Evolutionary conservation across 1,284 basidiomycete species (phyloP), one percentile per base, ranked within the genome.

Genomic region (Malassezia arunalokei): DNA sequence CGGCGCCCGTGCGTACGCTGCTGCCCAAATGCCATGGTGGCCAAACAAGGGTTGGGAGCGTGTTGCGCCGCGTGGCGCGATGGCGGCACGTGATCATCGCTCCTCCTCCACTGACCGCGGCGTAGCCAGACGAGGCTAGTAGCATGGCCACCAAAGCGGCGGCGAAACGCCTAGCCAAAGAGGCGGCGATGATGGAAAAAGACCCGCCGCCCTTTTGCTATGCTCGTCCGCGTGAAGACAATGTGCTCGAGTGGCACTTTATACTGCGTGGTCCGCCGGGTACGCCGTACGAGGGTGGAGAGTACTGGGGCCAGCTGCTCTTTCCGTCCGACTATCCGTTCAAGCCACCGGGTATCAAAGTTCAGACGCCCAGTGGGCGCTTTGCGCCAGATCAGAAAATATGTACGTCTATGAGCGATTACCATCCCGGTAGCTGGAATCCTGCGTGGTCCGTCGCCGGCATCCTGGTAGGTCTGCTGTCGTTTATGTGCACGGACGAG

Each of bases 401-500:
- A 60, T 72, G 70, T 60, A 72, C 66, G 15, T 67, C 65, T 28
- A 70, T 71, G 65, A 66, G 64, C 49, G 66, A 72, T 71, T 95
- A 87, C 73, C 87, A 90, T 66, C 87, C 87, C 1, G 86, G 86
- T 59, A 81, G 84, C 17, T 48, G 88, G 87, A 89, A 90, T 72
- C 87, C 87, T 2, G 86, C 87, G 8, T 90, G 87, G 87, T 88
- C 86, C 69, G 86, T 89, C 14, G 84, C 86, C 33, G 90, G 86
- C 40, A 90, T 90, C 75, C 79, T 94, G 59, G 92, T 89, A n/a
- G 90, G 90, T 30, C 78, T 95, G 20, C 77, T 94, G 40, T 90
- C 87, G 6, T 95, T 95, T 76, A 94, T 94, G 91, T 80, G 91
- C 49, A 84, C 86, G 2, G 88, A 95, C 65, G 90, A 95, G 77